phyloP scores from a whole-genome alignment of 2,329 filamentous ascomycete species.

The Bipolaris cookei region DNA sequence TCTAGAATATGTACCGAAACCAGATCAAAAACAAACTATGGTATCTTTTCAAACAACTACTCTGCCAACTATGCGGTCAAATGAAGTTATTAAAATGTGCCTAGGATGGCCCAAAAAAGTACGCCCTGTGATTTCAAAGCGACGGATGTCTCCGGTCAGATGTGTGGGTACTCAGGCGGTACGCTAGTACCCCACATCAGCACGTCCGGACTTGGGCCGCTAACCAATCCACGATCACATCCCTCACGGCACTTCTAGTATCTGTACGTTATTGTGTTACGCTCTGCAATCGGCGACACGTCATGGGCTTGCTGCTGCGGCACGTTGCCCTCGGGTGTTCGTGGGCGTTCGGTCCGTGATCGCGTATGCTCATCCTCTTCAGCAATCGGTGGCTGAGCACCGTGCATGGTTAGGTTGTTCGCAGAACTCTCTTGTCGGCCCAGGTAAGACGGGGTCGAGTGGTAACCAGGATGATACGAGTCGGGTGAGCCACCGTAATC shows the following conservation, averaged over 20 bases:
- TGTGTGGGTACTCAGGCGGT: conserved; percentile 1
- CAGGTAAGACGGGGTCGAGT: conserved; percentile 52
- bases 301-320: conserved; percentile 30
- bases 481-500: conserved; percentile 32
- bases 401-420: conserved; percentile 56
- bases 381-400: conserved; percentile 35
- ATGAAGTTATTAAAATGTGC: background rate
- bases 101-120: background rate
- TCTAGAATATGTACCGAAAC: background rate
- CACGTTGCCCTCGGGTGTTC: conserved; percentile 33
- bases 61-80: background rate
- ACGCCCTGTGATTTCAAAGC: conserved; percentile 13
- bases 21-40: conserved; percentile 15
- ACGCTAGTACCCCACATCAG: conserved; percentile 19
- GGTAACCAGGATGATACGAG: conserved; percentile 44
- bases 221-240: conserved; percentile 9
- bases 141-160: conserved; percentile 7
- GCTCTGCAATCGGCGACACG: conserved; percentile 47
- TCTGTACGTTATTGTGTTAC: conserved; percentile 47
- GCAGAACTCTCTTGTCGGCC: conserved; percentile 53
- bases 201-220: conserved; percentile 17
- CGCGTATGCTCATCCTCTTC: conserved; percentile 39
- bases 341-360: conserved; percentile 31
- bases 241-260: conserved; percentile 33
- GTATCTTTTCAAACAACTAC: conserved; percentile 18